Evolutionary conservation across 2,329 filamentous ascomycete genomes (phyloP).

Genomic region (Paraphoma sp.): DNA sequence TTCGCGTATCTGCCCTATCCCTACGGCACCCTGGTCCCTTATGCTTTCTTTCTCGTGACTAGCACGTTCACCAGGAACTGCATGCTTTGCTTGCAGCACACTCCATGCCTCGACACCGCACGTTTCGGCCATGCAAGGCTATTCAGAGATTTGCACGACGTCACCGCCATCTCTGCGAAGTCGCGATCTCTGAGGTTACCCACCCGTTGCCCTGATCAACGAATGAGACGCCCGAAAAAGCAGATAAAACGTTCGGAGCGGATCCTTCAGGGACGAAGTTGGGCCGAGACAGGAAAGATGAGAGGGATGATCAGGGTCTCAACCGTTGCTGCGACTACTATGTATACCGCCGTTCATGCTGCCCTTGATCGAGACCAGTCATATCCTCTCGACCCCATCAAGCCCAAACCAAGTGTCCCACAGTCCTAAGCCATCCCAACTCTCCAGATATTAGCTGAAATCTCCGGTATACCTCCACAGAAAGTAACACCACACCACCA

Average conservation of each 20-base stretch:
- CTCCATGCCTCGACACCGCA: slow-evolving; percentile 20
- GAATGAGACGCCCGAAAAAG: slow-evolving; percentile 20
- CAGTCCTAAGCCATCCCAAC: not conserved
- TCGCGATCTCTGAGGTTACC: slow-evolving; percentile 22
- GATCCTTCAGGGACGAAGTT: slow-evolving; percentile 7
- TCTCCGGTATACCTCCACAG: slow-evolving; percentile 3
- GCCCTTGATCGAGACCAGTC: slow-evolving; percentile 6
- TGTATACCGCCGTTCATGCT: slow-evolving; percentile 25
- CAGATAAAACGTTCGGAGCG: slow-evolving; percentile 8
- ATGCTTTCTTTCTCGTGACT: not conserved
- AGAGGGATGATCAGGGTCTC: slow-evolving; percentile 18
- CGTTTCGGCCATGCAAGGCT: slow-evolving; percentile 6
- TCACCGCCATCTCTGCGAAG: slow-evolving; percentile 30
- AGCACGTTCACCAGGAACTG: slow-evolving; percentile 13
- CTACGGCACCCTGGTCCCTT: slow-evolving; percentile 9
- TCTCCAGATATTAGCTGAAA: slow-evolving; percentile 1
- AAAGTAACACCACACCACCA: not conserved
- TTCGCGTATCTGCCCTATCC: slow-evolving; percentile 13
- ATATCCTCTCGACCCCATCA: slow-evolving; percentile 8
- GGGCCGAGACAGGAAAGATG: slow-evolving; percentile 19
- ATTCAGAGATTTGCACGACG: slow-evolving; percentile 23
- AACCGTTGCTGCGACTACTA: slow-evolving; percentile 11
- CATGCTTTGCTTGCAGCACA: slow-evolving; percentile 26
- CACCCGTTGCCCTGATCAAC: slow-evolving; percentile 34
- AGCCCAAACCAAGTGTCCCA: not conserved